Base-by-base conservation (phyloP, 805 yeast genomes). In the Myxozyma neglecta region DNA sequence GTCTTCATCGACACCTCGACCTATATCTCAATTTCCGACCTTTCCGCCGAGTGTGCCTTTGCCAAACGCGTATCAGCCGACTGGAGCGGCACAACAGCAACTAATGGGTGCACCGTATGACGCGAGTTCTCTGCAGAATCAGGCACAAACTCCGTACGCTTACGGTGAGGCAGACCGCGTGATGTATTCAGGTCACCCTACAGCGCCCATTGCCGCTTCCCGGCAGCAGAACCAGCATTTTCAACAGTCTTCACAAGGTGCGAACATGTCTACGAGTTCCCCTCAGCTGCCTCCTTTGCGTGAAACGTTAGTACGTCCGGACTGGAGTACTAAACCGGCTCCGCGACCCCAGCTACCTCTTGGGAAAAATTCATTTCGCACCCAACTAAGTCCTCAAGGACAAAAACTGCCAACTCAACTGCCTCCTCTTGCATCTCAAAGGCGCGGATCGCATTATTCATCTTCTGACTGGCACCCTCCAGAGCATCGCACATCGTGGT, bases 331-430 rank as follows among this genome's bases (percentile, higher is more conserved):
- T 13, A 9, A 43, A 11, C 49, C 55, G 32, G 47, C 44, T 24
- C 47, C 55, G 37, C 55, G 55, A 13, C 55, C 55, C 6, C 55
- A 51, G 13, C 55, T 51, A 14, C 55, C 55, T 11, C 55, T 46
- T 24, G 24, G 46, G 13, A 39, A 29, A 29, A 16, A 16, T 32
- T 51, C 55, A 11, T 51, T 51, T 40, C 46, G 55, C n/a, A 29
- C 46, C 5, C 55, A 43, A 32, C 18, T 29, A 18, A 35, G 57
- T 20, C 44, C 57, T 13, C 39, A 5, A 35, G 44, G 50, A 13
- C 49, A 53, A 36, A 2, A 47, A 2, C 35, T 39, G 51, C 36
- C 40, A 44, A 45, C 51, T n/a, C 57, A 53, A 20, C n/a, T 45
- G 18, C 51, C 57, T 13, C 57, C 57, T 13, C 37, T 53, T 16